These are phyloP conservation scores for Exsudoporus floridanus DNA, from an alignment of 1,284 basidiomycete genomes.

Conservation along the genomic window DNA sequence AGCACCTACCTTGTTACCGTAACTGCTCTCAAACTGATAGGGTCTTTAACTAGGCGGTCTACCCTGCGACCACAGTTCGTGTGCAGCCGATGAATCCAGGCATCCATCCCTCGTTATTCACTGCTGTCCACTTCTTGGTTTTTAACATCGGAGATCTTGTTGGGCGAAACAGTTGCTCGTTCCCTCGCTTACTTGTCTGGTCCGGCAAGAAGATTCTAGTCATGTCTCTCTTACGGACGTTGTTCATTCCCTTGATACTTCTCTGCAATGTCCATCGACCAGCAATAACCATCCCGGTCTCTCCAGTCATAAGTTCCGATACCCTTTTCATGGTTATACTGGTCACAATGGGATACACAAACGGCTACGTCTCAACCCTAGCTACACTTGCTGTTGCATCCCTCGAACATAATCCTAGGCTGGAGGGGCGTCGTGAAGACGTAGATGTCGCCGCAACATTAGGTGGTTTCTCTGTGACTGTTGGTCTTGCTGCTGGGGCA, in stretches of 20 bases:
- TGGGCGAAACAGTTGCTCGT: slow-evolving; percentile 73
- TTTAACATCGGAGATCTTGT: slow-evolving; percentile 77
- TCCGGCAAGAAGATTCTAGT: slow-evolving; percentile 58
- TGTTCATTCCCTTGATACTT: slow-evolving; percentile 83
- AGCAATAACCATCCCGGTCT: slow-evolving; percentile 25
- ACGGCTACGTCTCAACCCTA: slow-evolving; percentile 71
- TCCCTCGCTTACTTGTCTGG: slow-evolving; percentile 67
- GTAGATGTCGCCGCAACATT: slow-evolving; percentile 83
- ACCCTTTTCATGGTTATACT: slow-evolving; percentile 72
- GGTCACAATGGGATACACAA: slow-evolving; percentile 70
- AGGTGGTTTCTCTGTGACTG: slow-evolving; percentile 75
- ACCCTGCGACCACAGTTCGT: slow-evolving; percentile 80
- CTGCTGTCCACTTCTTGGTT: slow-evolving; percentile 68
- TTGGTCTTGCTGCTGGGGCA: slow-evolving; percentile 75
- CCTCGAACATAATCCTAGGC: slow-evolving; percentile 64
- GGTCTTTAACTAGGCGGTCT: slow-evolving; percentile 61
- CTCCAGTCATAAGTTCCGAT: slow-evolving; percentile 71
- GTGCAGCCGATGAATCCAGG: slow-evolving; percentile 62
- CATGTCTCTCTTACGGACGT: slow-evolving; percentile 66
- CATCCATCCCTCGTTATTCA: slow-evolving; percentile 67
- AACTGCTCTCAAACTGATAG: background rate
- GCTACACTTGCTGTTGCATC: slow-evolving; percentile 75
- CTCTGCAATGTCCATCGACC: slow-evolving; percentile 73
- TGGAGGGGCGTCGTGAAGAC: slow-evolving; percentile 66
- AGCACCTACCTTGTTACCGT: slow-evolving; percentile 28